Base-by-base conservation (phyloP, 495 filamentous ascomycete species). In the Neurospora sp. region DNA sequence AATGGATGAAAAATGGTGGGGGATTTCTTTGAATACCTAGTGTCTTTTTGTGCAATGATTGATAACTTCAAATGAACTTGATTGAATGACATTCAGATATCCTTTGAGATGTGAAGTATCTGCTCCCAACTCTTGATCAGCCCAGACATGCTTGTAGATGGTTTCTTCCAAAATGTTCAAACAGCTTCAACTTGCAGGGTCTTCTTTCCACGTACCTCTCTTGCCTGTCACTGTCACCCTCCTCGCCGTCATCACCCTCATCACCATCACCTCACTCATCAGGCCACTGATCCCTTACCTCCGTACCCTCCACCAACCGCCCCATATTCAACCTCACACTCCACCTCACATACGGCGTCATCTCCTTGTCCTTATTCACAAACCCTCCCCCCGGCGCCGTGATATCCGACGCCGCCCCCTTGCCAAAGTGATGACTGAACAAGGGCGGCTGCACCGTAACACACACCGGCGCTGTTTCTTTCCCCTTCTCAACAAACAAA, bases 401-500 rank as follows among this genome's bases (percentile, higher is more conserved):
- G 68, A 85, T 86, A 72, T 86, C 75, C 31, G 83, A 85, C 17
- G 78, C 76, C 2, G 79, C 81, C 8, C 78, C 80, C 20, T 77
- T 78, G 0, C 79, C 79, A 74, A 80, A 83, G 39, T 81, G 81
- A 38, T 85, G 84, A 22, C 82, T 84, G 70, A 86, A 82, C 27
- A 86, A 72, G n/a, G 84, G 84, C 17, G 84, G 84, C 48, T 84
- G 82, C 10, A 81, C 80, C 4, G 84, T 86, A 37, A 86, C 75
- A 41, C 84, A 85, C 0, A 82, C 71, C 2, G 81, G 82, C 3
- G 4, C 59, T 61, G 69, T 4, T 3, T 38, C 17, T 12, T 40
- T 17, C 6, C 17, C 12, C 31, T 72, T 53, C 59, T 9, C 16
- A 9, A 38, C 44, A 69, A 79, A 79, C 3, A 70, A 17, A 22